Percentiles rank a stretch among this genome's conserved stretches.
These are phyloP conservation scores for Monosporascus sp. DNA, from an alignment of 2,329 filamentous ascomycete genomes.

Conservation along the genomic window DNA sequence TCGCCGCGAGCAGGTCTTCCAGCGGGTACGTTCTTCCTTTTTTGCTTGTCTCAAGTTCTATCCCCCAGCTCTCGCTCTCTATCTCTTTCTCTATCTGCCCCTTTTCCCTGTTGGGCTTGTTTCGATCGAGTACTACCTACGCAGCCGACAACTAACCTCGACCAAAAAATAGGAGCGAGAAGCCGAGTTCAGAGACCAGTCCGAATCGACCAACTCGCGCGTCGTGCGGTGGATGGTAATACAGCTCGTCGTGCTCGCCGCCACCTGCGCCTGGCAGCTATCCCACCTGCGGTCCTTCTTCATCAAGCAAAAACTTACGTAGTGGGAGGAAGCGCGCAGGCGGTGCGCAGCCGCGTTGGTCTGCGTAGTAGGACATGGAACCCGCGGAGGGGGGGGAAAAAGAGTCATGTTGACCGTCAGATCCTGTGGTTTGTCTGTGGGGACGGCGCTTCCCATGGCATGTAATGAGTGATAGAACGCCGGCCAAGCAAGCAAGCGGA, in stretches of 20 bases:
- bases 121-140: conserved; percentile 1
- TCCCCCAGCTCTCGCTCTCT: not conserved
- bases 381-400: not conserved
- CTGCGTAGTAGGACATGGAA: not conserved
- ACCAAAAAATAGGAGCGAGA: conserved; percentile 70
- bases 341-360: no score
- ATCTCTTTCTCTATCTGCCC: not conserved
- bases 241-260: conserved; percentile 75
- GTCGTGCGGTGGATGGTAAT: conserved; percentile 93
- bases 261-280: conserved; percentile 94
- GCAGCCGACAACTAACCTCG: not conserved
- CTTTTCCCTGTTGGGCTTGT: not conserved
- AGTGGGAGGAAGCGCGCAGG: conserved; percentile 21
- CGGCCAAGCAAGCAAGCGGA: no score
- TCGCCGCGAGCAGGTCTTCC: conserved; percentile 90
- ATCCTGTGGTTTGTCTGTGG: no score
- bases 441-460: no score
- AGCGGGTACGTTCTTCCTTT: conserved; percentile 57
- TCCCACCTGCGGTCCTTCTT: conserved; percentile 96
- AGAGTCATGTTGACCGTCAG: no score
- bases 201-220: conserved; percentile 83
- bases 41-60: not conserved
- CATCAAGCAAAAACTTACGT: conserved; percentile 99
- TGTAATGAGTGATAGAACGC: no score
- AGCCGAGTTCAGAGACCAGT: conserved; percentile 96